Base-by-base conservation (phyloP, 2,329 filamentous ascomycete genomes). In the Leptographium radiaticola region DNA sequence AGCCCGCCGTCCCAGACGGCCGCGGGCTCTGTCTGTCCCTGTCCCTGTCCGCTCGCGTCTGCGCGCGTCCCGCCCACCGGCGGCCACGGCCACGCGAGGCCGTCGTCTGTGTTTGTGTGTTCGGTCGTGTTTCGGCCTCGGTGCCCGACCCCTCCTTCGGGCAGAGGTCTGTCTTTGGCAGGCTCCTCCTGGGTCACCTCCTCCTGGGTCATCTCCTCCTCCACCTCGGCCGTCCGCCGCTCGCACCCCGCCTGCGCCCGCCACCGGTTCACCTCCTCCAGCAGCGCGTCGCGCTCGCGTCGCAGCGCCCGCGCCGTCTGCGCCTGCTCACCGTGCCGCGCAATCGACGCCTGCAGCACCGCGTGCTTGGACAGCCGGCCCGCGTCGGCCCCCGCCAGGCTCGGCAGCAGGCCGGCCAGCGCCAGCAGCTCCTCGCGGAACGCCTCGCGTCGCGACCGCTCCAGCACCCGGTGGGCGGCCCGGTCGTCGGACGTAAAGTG, bases 321-420 rank as follows among this genome's bases (percentile, higher is more conserved):
- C 11, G 11, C n/a, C 52, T 56, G 55, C 44, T 56, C 52, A 4
- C 38, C 25, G 45, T 56, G 55, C 30, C 34, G 20, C 12, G 38
- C n/a, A n/a, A 56, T 56, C 9, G 55, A 56, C 49, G 33, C 55
- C 15, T 56, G 55, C 31, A 56, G 38, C 18, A 54, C 55, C 16
- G 20, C 44, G 49, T 56, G 55, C 34, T 56, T 56, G 38, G 55
- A 56, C 31, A 56, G 55, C 6, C 55, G 55, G 39, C 44, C 43
- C 16, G 49, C 25, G 39, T 56, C 55, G 25, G 31, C n/a, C 18
- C 49, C 44, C 2, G 40, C 38, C 8, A 56, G 49, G 30, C 39
- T 46, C 8, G 55, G 55, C 1, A 56, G 38, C 5, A 56, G 43
- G 12, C 44, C 33, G 13, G 55, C 55, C 7, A 56, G 52, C 34